Conservation (phyloP, 1,139 yeast species). For the Geotrichum siamense region DNA sequence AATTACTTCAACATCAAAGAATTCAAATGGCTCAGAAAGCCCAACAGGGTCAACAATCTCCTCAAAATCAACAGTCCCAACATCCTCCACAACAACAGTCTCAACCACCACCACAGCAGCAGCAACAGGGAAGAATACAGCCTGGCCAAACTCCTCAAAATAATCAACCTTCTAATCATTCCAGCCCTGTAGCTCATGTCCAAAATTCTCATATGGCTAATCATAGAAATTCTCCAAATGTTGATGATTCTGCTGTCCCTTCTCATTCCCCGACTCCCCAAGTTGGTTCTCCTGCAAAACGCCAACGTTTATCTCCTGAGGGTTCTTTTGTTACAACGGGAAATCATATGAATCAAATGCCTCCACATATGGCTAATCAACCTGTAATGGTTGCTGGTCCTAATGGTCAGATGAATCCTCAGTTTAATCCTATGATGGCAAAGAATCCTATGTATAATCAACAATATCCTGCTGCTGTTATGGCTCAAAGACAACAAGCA, state of each 20-base stretch:
- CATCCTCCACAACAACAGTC: constrained; percentile 29
- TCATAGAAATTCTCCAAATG: constrained; percentile 22
- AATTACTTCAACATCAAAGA: constrained; percentile 19
- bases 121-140: constrained; percentile 27
- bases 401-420: constrained; percentile 15
- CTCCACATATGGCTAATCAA: constrained; percentile 14
- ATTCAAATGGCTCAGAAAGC: constrained; percentile 19
- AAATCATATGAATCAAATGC: constrained; percentile 6
- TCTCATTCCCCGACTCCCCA: constrained; percentile 30
- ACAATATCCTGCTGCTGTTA: constrained; percentile 13
- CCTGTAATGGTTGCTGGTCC: constrained; percentile 12
- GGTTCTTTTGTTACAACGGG: constrained; percentile 25
- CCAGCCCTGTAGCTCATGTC: constrained; percentile 29
- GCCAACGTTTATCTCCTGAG: constrained; percentile 36
- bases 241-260: constrained; percentile 21
- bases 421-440: constrained; percentile 14
- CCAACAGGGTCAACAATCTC: constrained; percentile 26
- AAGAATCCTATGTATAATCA: constrained; percentile 13
- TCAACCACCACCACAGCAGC: constrained; percentile 27
- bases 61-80: constrained; percentile 25
- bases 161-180: constrained; percentile 16
- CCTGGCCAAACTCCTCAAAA: constrained; percentile 16
- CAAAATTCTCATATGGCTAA: constrained; percentile 24
- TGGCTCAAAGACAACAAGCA: constrained; percentile 11
- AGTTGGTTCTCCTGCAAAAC: constrained; percentile 32